Percentiles rank a stretch among this genome's conserved stretches.
phyloP scores from a whole-genome alignment of 139 green algal genomes.

The Haematococcus sp. region DNA sequence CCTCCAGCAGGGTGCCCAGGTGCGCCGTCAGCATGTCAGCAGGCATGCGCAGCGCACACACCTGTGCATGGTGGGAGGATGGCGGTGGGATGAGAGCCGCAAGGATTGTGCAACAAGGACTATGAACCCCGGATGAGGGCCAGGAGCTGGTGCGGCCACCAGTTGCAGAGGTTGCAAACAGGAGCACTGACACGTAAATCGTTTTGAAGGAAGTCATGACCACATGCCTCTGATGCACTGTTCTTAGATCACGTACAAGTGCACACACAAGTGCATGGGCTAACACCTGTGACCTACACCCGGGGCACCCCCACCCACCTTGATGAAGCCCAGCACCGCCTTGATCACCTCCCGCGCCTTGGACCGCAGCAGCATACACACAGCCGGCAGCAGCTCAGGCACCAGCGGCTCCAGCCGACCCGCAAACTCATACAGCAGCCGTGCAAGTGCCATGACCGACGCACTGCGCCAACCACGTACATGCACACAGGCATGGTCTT shows the following conservation, averaged over 20 bases:
- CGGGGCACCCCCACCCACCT: constrained; percentile 51
- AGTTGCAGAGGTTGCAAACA: too few species aligned
- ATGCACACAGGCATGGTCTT: constrained; percentile 5
- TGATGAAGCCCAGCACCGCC: constrained; percentile 89
- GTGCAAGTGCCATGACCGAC: constrained; percentile 82
- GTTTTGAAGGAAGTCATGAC: too few species aligned
- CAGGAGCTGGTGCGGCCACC: too few species aligned
- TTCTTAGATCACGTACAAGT: too few species aligned
- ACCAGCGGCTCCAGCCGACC: constrained; percentile 50
- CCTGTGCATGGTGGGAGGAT: constrained; percentile 39
- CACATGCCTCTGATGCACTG: too few species aligned
- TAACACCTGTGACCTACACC: too few species aligned
- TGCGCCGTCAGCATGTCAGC: constrained; percentile 63
- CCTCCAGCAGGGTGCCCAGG: constrained; percentile 80
- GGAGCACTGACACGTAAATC: too few species aligned
- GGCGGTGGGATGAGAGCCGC: neutral
- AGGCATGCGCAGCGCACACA: constrained; percentile 80
- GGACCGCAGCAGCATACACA: constrained; percentile 82
- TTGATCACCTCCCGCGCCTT: constrained; percentile 91
- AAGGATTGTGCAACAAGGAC: neutral
- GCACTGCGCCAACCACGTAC: constrained; percentile 57
- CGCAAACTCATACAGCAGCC: constrained; percentile 93
- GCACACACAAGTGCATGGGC: too few species aligned
- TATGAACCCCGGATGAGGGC: too few species aligned
- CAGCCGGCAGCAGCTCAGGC: constrained; percentile 70